Base-by-base conservation (phyloP, 2,329 filamentous ascomycete genomes). In the Aureobasidium sp. region DNA sequence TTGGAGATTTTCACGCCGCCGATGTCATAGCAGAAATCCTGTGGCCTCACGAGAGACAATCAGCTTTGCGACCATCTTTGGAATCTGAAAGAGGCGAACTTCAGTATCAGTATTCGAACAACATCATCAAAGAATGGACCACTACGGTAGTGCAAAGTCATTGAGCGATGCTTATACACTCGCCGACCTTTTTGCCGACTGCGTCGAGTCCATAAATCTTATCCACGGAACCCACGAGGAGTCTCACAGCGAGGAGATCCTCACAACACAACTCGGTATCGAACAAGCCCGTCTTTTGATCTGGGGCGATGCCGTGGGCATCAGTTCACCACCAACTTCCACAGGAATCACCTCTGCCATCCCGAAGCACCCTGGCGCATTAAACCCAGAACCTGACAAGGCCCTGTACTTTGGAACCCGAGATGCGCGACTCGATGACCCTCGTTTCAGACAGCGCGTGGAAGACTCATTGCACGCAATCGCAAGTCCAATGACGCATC, bases 231-330 rank as follows among this genome's bases (percentile, higher is more conserved):
- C 70, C 52, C 75, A 76, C 52, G 72, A 76, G 63, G 75, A 74
- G 66, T 73, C 77, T 44, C 74, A 73, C 63, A 70, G 71, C 15
- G 77, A 80, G 64, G 76, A 77, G 64, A 71, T 78, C 25, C 71
- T 76, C 25, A 71, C 79, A 31, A 71, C 74, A 3, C 73, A 75
- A 58, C 69, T 80, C 6, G 78, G 78, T 59, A 72, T 80, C 27
- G 75, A 79, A 65, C 78, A 80, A 67, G 76, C 76, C 41, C 72
- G 78, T 29, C 71, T 80, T 49, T 70, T 80, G 61, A 78, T 79
- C 63, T 79, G 77, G 71, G 78, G 77, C n/a, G 76, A 78, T 66
- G 74, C 74, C 5, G 71, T 79, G 12, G 78, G 78, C 27, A 75
- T 80, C 31, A 74, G 73, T 22, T 76, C 76, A 22, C 77, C 77